Conservation (phyloP, 202 grass and related monocot species). For the Cymbopogon flexuosus region DNA sequence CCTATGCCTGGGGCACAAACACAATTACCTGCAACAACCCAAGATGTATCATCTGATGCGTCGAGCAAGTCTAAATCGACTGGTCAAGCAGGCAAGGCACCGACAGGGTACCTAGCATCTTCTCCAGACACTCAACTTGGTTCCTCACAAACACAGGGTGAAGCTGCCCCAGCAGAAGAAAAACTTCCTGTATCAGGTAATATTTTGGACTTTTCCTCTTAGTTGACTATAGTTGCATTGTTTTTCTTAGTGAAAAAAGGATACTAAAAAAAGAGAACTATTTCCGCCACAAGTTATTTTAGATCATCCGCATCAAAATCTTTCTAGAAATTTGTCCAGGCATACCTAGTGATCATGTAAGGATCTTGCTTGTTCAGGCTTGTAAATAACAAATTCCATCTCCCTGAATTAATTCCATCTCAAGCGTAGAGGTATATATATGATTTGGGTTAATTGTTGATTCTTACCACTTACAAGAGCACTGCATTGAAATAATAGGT, state of each 20-base stretch:
- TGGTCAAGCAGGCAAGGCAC: neutral
- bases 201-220: neutral
- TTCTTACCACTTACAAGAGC: neutral
- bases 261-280: neutral
- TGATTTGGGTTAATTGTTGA: neutral
- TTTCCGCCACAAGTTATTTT: too few species aligned
- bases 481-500: constrained; percentile 18
- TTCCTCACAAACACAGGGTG: neutral
- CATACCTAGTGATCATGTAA: neutral
- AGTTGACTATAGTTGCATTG: neutral
- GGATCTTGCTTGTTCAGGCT: neutral
- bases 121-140: constrained; percentile 1
- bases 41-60: neutral
- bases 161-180: neutral
- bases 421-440: neutral
- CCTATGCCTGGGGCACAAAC: neutral
- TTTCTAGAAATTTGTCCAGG: neutral
- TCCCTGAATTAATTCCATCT: neutral
- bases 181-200: constrained; percentile 14
- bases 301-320: neutral
- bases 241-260: neutral
- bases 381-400: neutral
- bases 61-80: constrained; percentile 6
- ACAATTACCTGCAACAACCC: neutral
- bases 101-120: neutral